Percentiles rank a stretch among this genome's conserved stretches.
Evolutionary conservation across 768 basidiomycete genomes (phyloP).

Genomic region (Collybia mongolica): DNA sequence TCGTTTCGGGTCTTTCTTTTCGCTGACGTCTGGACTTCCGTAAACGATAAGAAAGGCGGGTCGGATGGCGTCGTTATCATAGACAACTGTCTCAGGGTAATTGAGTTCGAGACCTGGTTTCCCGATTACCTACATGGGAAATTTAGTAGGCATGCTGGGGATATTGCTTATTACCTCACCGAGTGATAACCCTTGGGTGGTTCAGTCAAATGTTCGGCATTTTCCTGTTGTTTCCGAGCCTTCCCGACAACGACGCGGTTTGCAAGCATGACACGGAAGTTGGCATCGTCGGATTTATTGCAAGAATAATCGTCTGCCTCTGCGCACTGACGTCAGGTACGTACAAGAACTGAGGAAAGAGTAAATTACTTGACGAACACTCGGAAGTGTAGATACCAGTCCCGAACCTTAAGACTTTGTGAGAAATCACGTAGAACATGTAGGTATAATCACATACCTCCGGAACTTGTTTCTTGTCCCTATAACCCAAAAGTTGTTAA

Average conservation of each 20-base stretch:
- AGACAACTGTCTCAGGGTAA: conserved; percentile 70
- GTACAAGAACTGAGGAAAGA: neutral
- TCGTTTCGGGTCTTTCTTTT: conserved; percentile 21
- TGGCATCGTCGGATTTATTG: conserved; percentile 39
- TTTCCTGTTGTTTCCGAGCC: conserved; percentile 46
- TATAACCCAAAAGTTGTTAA: conserved; percentile 16
- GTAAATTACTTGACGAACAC: conserved; percentile 60
- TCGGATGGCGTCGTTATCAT: conserved; percentile 63
- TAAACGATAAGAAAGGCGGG: conserved; percentile 70
- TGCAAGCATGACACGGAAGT: conserved; percentile 50
- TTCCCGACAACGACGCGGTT: conserved; percentile 67
- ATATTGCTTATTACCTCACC: conserved; percentile 25
- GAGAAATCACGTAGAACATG: neutral
- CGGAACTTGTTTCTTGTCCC: conserved; percentile 58
- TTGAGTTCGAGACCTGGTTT: conserved; percentile 65
- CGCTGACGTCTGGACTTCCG: conserved; percentile 29
- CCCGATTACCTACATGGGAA: conserved; percentile 46
- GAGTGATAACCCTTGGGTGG: conserved; percentile 63
- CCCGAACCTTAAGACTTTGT: conserved; percentile 49
- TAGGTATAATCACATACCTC: conserved; percentile 24
- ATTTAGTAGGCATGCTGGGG: neutral
- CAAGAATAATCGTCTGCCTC: conserved; percentile 66
- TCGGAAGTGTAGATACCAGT: conserved; percentile 65
- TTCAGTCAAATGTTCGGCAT: conserved; percentile 43
- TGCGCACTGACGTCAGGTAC: conserved; percentile 19